Evolutionary conservation across 176 grass and related monocot genomes (phyloP).

Genomic region (Rhynchospora breviuscula): DNA sequence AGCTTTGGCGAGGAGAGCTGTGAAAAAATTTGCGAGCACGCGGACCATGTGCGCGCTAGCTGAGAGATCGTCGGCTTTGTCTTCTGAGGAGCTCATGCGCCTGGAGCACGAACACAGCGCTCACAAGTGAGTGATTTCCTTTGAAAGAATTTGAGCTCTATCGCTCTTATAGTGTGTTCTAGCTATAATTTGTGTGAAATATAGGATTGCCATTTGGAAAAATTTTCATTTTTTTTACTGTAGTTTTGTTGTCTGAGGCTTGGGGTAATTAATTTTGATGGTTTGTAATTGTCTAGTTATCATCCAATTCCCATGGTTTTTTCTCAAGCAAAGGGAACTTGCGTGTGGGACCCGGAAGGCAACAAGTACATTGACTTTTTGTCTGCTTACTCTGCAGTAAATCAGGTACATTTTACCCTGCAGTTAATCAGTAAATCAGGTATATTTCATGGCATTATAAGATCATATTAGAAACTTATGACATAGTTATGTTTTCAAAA

Average conservation of each 20-base stretch:
- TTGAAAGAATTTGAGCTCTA: not conserved
- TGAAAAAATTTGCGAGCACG: constrained; percentile 8
- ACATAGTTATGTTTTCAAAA: not conserved
- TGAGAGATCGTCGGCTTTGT: constrained; percentile 32
- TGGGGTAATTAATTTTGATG: not conserved
- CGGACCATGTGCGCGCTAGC: constrained; percentile 27
- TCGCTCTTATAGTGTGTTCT: constrained; percentile 12
- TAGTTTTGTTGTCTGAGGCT: not conserved
- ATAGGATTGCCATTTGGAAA: not conserved
- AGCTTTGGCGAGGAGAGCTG: constrained; percentile 25
- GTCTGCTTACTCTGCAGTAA: constrained; percentile 94
- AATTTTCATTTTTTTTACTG: not conserved
- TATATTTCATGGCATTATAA: not conserved
- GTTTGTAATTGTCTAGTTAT: constrained; percentile 44
- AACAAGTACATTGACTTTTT: constrained; percentile 95
- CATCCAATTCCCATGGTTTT: constrained; percentile 94
- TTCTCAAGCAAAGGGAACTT: constrained; percentile 67
- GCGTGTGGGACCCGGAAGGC: constrained; percentile 88
- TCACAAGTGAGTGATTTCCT: constrained; percentile 45
- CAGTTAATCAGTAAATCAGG: constrained; percentile 96
- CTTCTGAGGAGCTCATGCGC: constrained; percentile 85
- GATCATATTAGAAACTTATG: not conserved
- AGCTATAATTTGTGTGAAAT: not conserved
- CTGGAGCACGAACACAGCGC: constrained; percentile 70
- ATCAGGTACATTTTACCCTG: constrained; percentile 80